Percentiles rank a stretch among this genome's conserved stretches.
Evolutionary conservation across 2,329 filamentous ascomycete genomes (phyloP).

Genomic region (Immersiporthe knoxdaviesiana): DNA sequence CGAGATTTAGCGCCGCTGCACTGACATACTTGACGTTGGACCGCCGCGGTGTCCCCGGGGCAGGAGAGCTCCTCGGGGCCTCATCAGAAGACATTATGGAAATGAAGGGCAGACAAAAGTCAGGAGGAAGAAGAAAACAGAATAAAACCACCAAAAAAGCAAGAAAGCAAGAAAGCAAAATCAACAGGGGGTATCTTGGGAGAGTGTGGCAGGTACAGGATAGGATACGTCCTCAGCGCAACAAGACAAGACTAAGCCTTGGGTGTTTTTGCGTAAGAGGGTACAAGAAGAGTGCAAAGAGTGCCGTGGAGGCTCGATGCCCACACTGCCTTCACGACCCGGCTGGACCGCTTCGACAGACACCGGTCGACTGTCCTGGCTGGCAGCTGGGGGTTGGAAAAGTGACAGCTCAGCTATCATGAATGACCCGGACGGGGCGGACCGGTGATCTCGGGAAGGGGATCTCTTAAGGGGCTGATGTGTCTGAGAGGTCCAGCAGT

Average conservation of each 20-base stretch:
- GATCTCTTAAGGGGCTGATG: conserved; percentile 1
- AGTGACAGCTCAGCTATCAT: conserved; percentile 7
- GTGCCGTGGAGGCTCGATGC: background rate
- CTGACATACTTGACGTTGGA: conserved; percentile 48
- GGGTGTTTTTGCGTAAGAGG: background rate
- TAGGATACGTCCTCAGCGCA: background rate
- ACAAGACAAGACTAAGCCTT: background rate
- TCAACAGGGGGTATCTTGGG: conserved; percentile 5
- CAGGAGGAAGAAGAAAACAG: background rate
- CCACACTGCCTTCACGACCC: background rate
- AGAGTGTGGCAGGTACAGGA: background rate
- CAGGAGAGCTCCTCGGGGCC: conserved; percentile 29
- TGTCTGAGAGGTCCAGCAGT: conserved; percentile 19
- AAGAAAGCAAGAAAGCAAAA: background rate
- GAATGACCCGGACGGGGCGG: conserved; percentile 23
- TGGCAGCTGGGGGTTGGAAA: background rate
- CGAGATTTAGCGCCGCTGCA: conserved; percentile 65
- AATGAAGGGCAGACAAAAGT: background rate
- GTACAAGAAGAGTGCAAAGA: background rate
- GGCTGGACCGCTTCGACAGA: background rate
- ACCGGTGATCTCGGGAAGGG: conserved; percentile 16
- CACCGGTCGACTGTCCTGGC: background rate
- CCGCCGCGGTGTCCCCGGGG: conserved; percentile 35
- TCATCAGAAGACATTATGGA: conserved; percentile 35
- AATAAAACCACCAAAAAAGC: no score